Evolutionary conservation across 345 rosid genomes (phyloP).

Genomic region (Aegle marmelos): DNA sequence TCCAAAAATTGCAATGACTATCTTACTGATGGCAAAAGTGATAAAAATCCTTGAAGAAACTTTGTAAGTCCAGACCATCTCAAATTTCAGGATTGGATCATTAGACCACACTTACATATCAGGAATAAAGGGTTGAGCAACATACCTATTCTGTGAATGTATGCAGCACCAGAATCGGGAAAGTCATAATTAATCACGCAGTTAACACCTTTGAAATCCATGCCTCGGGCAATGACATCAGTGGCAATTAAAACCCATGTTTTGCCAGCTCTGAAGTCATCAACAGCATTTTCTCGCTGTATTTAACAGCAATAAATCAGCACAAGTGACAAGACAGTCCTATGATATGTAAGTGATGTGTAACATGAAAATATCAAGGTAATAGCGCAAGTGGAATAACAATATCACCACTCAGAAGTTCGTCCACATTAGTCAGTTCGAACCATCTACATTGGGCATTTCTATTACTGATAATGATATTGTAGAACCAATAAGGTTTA

Average conservation of each 20-base stretch:
- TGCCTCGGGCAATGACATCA: constrained; percentile 91
- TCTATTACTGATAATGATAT: not conserved
- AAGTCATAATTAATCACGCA: constrained; percentile 92
- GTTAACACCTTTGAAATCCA: constrained; percentile 98
- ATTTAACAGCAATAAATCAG: constrained; percentile 15
- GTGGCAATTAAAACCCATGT: constrained; percentile 95
- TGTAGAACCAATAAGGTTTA: not conserved
- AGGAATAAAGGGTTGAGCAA: constrained; percentile 1
- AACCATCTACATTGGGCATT: not conserved
- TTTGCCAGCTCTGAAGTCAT: constrained; percentile 80
- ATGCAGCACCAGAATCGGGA: constrained; percentile 85
- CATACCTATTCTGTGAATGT: constrained; percentile 94
- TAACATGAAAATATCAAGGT: not conserved
- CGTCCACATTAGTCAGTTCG: not conserved
- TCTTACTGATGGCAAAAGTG: not conserved
- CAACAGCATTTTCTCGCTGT: constrained; percentile 82
- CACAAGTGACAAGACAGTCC: not conserved
- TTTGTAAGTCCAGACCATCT: not conserved
- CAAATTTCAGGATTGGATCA: not conserved
- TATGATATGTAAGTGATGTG: not conserved
- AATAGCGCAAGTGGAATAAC: not conserved
- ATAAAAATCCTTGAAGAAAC: not conserved
- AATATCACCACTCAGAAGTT: not conserved
- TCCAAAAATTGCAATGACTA: not conserved
- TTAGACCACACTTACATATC: not conserved